Evolutionary conservation across 1,284 basidiomycete genomes (phyloP), one percentile per base, ranked within the genome.

Genomic region (Fomes fomentarius): DNA sequence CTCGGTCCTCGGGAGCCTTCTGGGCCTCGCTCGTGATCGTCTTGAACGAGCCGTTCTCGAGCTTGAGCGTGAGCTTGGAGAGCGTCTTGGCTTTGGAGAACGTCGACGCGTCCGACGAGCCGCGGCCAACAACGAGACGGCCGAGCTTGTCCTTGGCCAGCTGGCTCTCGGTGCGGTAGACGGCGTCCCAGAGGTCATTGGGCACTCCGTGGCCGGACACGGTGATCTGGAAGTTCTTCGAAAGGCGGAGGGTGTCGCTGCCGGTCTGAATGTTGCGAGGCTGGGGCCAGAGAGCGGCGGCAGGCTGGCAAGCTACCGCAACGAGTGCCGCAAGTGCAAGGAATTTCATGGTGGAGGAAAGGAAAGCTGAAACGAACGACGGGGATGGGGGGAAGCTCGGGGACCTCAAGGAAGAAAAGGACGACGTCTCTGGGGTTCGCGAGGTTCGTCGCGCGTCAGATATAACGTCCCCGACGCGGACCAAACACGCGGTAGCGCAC

Each of bases 221-320:
- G 11, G 67, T 57, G 66, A 85, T 78, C 52, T 66, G 56, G 63
- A 86, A 89, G 39, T 56, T 58, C 1, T 73, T 57, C 0, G 80
- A 70, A 37, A 91, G 76, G 10, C 74, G 74, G 39, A 91, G 71
- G 1, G 81, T 64, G 0, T 74, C 73, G 0, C 73, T 67, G 21
- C 88, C 89, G 0, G 79, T 76, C 19, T 72, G 56, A 42, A 87
- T 67, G 3, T 65, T 66, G 12, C 74, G 69, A 0, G 90, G 91
- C 38, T 81, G 75, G 10, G 89, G 88, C 88, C 89, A 91, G 45
- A 84, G 70, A 4, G 76, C 75, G 37, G 57, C 31, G 1, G 52
- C 67, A 15, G 66, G 66, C 17, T 65, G 45, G 52, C 55, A 50
- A 8, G 56, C 57, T 25, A 47, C 50, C 11, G 65, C 62, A 33